phyloP scores from a whole-genome alignment of 2,329 filamentous ascomycete species.

The Botrytis sinoallii region DNA sequence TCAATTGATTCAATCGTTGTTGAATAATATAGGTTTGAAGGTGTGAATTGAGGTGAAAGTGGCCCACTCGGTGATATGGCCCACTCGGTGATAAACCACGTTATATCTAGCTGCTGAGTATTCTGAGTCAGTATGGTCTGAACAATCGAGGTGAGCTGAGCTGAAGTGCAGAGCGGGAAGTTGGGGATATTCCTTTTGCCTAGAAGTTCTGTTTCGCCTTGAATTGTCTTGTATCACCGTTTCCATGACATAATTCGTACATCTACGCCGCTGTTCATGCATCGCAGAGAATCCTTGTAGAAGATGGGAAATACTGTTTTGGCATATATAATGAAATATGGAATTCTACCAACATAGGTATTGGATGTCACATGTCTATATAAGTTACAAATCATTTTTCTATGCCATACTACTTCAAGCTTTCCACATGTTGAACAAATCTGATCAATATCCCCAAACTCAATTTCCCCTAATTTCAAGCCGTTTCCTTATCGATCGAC shows the following conservation, averaged over 20 bases:
- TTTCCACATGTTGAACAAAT: background rate
- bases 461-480: background rate
- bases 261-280: background rate
- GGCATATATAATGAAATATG: background rate
- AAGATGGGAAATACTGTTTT: background rate
- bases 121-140: background rate
- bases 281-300: background rate
- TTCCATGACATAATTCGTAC: background rate
- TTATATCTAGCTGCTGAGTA: background rate
- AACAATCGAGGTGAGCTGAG: background rate
- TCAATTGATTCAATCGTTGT: no score
- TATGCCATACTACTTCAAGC: background rate
- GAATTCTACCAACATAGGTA: background rate
- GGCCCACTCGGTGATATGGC: no score
- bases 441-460: background rate
- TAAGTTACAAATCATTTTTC: background rate
- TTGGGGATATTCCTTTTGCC: background rate
- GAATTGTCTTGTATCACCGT: background rate
- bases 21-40: no score
- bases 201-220: background rate
- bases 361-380: no score
- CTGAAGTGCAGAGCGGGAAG: constrained; percentile 3
- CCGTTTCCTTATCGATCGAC: background rate
- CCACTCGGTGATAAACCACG: no score
- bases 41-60: no score